phyloP scores from a whole-genome alignment of 2,329 filamentous ascomycete genomes.

The Neonectria punicea region DNA sequence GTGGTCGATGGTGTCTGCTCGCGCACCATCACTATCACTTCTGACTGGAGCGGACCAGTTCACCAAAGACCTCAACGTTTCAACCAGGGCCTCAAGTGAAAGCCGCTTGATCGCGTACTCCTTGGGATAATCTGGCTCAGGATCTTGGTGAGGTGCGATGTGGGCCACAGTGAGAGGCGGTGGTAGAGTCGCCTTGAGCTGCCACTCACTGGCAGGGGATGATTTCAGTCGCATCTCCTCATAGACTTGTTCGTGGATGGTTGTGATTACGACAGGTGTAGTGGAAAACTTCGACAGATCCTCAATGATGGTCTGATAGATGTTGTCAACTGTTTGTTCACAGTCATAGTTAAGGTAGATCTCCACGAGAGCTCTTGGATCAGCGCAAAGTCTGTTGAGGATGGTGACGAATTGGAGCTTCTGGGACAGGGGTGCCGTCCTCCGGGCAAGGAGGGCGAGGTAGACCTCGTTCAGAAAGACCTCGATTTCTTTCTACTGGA shows the following conservation, averaged over 20 bases:
- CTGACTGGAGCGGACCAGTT: conserved; percentile 82
- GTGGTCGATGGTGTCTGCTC: conserved; percentile 46
- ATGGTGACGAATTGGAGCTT: conserved; percentile 93
- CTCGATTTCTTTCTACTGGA: conserved; percentile 86
- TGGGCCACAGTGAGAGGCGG: conserved; percentile 85
- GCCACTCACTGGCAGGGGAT: conserved; percentile 78
- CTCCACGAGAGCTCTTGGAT: conserved; percentile 90
- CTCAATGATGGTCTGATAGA: conserved; percentile 95
- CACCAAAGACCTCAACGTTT: conserved; percentile 88
- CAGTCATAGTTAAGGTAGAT: conserved; percentile 99
- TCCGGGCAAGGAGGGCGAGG: conserved; percentile 87
- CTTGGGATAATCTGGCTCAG: conserved; percentile 79
- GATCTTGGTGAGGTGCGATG: conserved; percentile 69
- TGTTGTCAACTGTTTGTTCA: conserved; percentile 94
- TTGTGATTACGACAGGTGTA: conserved; percentile 77
- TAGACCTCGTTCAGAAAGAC: conserved; percentile 99
- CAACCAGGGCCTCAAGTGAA: conserved; percentile 87
- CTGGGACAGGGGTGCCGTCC: conserved; percentile 86
- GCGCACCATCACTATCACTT: conserved; percentile 60
- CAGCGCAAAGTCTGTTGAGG: conserved; percentile 83
- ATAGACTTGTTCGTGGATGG: conserved; percentile 85
- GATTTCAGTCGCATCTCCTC: conserved; percentile 78
- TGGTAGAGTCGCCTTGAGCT: conserved; percentile 84
- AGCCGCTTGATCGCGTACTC: conserved; percentile 94
- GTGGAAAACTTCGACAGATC: conserved; percentile 90